These are phyloP conservation scores for Prunus kanzakura DNA, from an alignment of 306 rosid species.

Conservation along the genomic window DNA sequence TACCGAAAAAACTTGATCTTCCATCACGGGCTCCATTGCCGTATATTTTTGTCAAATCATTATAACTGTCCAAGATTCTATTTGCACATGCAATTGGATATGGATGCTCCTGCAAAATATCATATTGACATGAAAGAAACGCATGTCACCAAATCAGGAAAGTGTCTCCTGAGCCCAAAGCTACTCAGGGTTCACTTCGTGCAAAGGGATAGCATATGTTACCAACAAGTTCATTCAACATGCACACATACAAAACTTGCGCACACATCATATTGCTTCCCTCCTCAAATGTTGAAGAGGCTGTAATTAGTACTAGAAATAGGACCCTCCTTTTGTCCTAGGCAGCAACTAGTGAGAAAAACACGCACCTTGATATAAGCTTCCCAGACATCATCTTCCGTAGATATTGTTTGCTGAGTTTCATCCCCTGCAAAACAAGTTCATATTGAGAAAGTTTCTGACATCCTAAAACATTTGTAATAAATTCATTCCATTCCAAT, in stretches of 20 bases:
- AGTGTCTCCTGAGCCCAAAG: background rate
- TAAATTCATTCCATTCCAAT: background rate
- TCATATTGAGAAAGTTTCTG: conserved; percentile 14
- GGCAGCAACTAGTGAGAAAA: background rate
- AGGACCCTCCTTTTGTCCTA: background rate
- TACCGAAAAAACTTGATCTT: conserved; percentile 5
- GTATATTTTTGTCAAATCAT: conserved; percentile 29
- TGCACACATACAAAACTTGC: background rate
- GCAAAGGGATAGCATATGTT: background rate
- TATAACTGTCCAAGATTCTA: conserved; percentile 26
- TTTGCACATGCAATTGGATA: conserved; percentile 21
- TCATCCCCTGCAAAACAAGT: conserved; percentile 25
- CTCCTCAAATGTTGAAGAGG: background rate
- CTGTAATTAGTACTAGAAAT: background rate
- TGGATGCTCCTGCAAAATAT: conserved; percentile 34
- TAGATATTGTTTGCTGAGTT: conserved; percentile 8
- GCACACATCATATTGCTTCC: background rate
- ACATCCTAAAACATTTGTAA: conserved; percentile 3
- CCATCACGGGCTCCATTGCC: conserved; percentile 18
- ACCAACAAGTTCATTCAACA: background rate
- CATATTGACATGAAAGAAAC: conserved; percentile 11
- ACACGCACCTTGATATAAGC: conserved; percentile 33
- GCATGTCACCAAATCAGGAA: background rate
- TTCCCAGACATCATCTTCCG: conserved; percentile 23
- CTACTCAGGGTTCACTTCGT: background rate